A percentile compares a stretch with the other conserved stretches of the same genome.
These are phyloP conservation scores for Nigrospora sphaerica DNA, from an alignment of 2,329 filamentous ascomycete genomes.

Conservation along the genomic window DNA sequence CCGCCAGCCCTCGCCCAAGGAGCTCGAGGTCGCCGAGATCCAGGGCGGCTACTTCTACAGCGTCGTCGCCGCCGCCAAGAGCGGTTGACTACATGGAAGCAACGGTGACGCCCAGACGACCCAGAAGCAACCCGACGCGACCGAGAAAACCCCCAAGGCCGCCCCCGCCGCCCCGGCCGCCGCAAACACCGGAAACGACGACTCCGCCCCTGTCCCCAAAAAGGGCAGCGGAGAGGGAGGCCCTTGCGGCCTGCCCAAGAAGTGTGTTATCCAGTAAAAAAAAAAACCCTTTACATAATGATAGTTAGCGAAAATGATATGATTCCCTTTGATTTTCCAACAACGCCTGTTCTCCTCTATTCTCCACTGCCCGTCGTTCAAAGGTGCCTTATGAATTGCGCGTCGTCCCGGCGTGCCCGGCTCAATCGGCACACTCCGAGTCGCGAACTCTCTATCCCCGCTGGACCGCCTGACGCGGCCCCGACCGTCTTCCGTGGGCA, in stretches of 20 bases:
- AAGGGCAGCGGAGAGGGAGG: conserved; percentile 51
- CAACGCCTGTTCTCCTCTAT: not conserved
- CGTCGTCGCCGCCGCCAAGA: conserved; percentile 57
- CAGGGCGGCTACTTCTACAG: conserved; percentile 86
- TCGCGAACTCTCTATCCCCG: too few species aligned
- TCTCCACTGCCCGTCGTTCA: too few species aligned
- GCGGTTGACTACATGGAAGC: conserved; percentile 71
- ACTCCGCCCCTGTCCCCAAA: conserved; percentile 9
- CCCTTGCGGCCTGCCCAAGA: conserved; percentile 69
- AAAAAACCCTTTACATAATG: not conserved
- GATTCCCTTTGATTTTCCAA: conserved; percentile 3
- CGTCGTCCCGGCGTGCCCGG: too few species aligned
- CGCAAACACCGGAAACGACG: conserved; percentile 14
- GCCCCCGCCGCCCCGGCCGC: conserved; percentile 9
- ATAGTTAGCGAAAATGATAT: not conserved
- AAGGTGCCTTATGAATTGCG: too few species aligned
- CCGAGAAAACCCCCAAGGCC: conserved; percentile 10
- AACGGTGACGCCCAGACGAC: conserved; percentile 19
- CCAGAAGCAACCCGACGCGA: conserved; percentile 8
- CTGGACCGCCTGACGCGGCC: too few species aligned
- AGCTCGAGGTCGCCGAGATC: conserved; percentile 70
- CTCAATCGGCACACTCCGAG: too few species aligned
- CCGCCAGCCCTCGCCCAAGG: conserved; percentile 67
- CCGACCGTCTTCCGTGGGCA: too few species aligned
- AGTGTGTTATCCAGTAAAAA: conserved; percentile 52